Evolutionary conservation across 805 yeast genomes (phyloP), one percentile per base, ranked within the genome.

Genomic region (Myxozyma vanderwaltii): DNA sequence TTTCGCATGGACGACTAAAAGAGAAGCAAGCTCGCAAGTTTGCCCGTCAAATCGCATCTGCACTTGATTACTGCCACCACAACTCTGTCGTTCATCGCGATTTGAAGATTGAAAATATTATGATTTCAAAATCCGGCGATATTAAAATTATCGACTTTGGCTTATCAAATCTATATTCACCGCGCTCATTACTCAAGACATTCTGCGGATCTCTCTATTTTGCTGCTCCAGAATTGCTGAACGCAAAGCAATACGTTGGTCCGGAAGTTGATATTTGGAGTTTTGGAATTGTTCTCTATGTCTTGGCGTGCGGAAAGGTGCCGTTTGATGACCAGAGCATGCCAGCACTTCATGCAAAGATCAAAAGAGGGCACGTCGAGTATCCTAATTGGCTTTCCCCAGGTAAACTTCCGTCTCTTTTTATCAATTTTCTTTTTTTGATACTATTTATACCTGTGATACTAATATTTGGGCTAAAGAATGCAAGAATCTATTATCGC

Each of bases 181-280:
- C 84, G 19, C 81, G 82, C 60, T 78, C 84, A 44, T 76, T 90
- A 56, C 82, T 94, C 70, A 89, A 88, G 70, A 94, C 99, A 0
- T 94, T 89, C 71, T 94, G 99, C 79, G 99, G 99, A 2, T 91
- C 97, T 0, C 78, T 94, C 52, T 94, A 94, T 72, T 94, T 94
- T 81, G 99, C 99, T 0, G 99, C 99, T 0, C 99, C 99, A 0
- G 99, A 94, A 73, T 79, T 94, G 66, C 78, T 94, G 54, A 88
- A 89, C 59, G 99, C 98, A 0, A 85, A 84, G 66, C 97, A 97
- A 0, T 94, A 94, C 69, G 79, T 82, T 38, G 99, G 99, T 0
- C 99, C 99, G 0, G 99, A 94, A 72, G 97, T 94, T 49, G 99
- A 94, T 73, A 86, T 94, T 19, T 94, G 99, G 99, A 89, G 97